Evolutionary conservation across 345 rosid species (phyloP), one percentile per base, ranked within the genome.

Genomic region (Adansonia digitata): DNA sequence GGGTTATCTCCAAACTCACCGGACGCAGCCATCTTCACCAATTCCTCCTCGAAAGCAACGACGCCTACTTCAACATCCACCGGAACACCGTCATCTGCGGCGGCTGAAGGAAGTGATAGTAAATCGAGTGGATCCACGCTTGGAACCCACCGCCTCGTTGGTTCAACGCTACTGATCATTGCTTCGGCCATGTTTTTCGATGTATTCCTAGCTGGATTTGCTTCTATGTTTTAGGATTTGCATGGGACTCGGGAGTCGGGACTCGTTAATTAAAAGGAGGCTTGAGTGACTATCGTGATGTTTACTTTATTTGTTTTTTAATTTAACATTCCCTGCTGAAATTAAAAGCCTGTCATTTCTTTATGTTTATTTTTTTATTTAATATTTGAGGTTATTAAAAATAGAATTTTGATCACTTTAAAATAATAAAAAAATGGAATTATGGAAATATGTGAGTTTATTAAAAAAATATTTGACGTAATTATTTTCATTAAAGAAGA

Each of bases 1-100:
- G 97, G 99, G 20, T 8, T 95, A 61, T 75, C 94, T 56, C 92
- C 97, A 0, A 84, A 76, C 82, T 95, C 99, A 0, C 94, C 99
- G 11, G 97, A 89, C 12, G 93, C 90, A 12, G 91, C 91, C 8
- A 80, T 87, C 69, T 95, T 93, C 86, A 59, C 83, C 56, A 81
- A 82, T 34, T 61, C 71, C 11, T 43, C 90, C 9, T n/a, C 85
- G 34, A 27, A 83, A 7, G 69, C 86, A 49, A 43, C 84, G 2
- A 46, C 93, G 39, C 7, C 87, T 18, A 52, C 10, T 52, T 7
- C 56, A 52, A 26, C 56, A 34, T 24, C 81, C 0, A 35, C 64
- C 2, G 39, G 82, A 4, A 79, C 85, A 15, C 14, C 73, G 13
- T 12, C 74, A 31, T 73, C 87, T 1, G 57, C 79, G 1, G 4